Base-by-base conservation (phyloP, 441 rosid species). In the Sinapis alba region DNA sequence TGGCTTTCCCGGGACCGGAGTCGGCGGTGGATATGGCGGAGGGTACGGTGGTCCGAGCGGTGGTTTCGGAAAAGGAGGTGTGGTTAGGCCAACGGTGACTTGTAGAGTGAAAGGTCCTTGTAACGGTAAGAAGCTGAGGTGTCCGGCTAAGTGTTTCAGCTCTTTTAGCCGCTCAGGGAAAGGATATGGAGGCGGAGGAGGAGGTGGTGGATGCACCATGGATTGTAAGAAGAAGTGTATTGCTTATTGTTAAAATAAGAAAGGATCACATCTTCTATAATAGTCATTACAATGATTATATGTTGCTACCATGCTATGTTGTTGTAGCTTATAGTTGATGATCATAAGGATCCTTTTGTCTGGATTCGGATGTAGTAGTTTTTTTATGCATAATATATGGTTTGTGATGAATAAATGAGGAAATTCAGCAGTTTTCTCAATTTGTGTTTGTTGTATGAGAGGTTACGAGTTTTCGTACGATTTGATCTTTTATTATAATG, bases 151-250 rank as follows among this genome's bases (percentile, higher is more conserved):
- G 93, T 95, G 99, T 69, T 95, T 90, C 84, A 83, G 81, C 47
- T 92, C 92, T 13, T 89, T 80, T 66, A 89, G 94, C 84, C 83
- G 86, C 9, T 89, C 97, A 5, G 99, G 98, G 78, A 89, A 89
- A 80, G 98, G 96, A 2, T 95, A 85, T 38, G 98, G 99, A 9
- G 84, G 72, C 12, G 99, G 99, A 0, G 99, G 99, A 3, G 98
- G 99, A 0, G 97, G 99, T 0, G 97, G 99, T 2, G 91, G 99
- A 0, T 95, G 99, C 80, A 95, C 93, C 54, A 82, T 90, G 82
- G 99, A 95, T 60, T 95, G 99, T 72, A 89, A 92, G 96, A 91
- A 92, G 82, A 92, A 90, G 81, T 95, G 99, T 51, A 27, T 86
- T 27, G 98, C 98, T 76, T 95, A 86, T 28, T 92, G 99, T 79